These are phyloP conservation scores for Backusella sp. DNA, from an alignment of 192 early-diverging fungal genomes.

Conservation along the genomic window DNA sequence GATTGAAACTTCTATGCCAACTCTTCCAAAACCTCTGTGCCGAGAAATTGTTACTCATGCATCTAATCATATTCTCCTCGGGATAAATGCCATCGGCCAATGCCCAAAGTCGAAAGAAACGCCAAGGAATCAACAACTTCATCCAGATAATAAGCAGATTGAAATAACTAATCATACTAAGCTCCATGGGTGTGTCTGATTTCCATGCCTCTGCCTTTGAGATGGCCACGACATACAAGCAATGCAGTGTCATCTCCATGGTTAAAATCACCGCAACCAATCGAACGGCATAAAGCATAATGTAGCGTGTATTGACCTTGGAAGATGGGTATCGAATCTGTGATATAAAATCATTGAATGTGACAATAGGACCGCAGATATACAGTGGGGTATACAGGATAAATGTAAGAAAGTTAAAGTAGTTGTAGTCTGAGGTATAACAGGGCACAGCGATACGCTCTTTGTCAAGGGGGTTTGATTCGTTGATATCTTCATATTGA, in stretches of 20 bases:
- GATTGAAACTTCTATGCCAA: slow-evolving; percentile 93
- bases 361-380: slow-evolving; percentile 91
- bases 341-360: slow-evolving; percentile 88
- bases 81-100: slow-evolving; percentile 83
- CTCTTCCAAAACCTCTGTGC: slow-evolving; percentile 89
- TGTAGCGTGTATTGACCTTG: slow-evolving; percentile 26
- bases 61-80: slow-evolving; percentile 92
- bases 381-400: slow-evolving; percentile 86
- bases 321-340: slow-evolving; percentile 59
- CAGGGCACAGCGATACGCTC: slow-evolving; percentile 57
- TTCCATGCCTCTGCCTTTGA: slow-evolving; percentile 83
- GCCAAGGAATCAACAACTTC: slow-evolving; percentile 94
- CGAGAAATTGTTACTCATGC: slow-evolving; percentile 95
- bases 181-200: slow-evolving; percentile 69
- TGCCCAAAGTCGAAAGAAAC: slow-evolving; percentile 96
- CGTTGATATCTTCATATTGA: slow-evolving; percentile 39
- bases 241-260: slow-evolving; percentile 91
- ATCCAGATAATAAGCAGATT: slow-evolving; percentile 92
- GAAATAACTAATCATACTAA: slow-evolving; percentile 84
- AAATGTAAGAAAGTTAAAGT: slow-evolving; percentile 77
- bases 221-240: slow-evolving; percentile 86
- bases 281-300: slow-evolving; percentile 63
- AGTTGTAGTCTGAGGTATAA: slow-evolving; percentile 67
- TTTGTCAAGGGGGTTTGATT: slow-evolving; percentile 45
- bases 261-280: slow-evolving; percentile 60